A percentile compares a stretch with the other conserved stretches of the same genome.
These are phyloP conservation scores for Dioszegia crocea DNA, from an alignment of 768 basidiomycete genomes.

Conservation along the genomic window DNA sequence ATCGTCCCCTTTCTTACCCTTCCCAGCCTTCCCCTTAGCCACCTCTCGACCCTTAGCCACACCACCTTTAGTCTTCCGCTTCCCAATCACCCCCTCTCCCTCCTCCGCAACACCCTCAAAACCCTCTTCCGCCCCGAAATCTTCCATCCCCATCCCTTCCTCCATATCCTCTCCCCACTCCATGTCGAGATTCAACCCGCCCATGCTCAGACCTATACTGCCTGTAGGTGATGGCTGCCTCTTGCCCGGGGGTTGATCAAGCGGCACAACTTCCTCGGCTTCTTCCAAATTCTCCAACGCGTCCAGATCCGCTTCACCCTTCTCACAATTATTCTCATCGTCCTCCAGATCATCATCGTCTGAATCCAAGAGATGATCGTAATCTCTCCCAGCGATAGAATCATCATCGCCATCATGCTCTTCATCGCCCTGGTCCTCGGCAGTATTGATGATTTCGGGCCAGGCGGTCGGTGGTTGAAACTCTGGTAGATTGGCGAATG, in stretches of 20 bases:
- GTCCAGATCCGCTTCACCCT: conserved; percentile 6
- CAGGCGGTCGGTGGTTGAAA: conserved; percentile 32
- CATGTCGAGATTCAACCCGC: conserved; percentile 46
- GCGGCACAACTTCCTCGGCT: conserved; percentile 15
- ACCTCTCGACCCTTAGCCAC: conserved; percentile 26
- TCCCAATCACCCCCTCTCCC: conserved; percentile 62
- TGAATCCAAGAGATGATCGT: conserved; percentile 6
- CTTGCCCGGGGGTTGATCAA: conserved; percentile 2
- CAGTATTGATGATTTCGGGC: conserved; percentile 40
- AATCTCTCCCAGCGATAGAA: conserved; percentile 3
- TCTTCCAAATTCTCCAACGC: conserved; percentile 13
- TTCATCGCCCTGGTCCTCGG: conserved; percentile 3
- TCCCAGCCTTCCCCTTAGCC: conserved; percentile 18
- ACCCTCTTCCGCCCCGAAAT: conserved; percentile 55
- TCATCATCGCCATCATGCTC: conserved; percentile 13
- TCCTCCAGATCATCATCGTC: background rate
- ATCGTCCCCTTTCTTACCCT: background rate
- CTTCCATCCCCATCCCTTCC: conserved; percentile 54
- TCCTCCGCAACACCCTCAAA: conserved; percentile 53
- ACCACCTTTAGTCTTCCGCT: conserved; percentile 27
- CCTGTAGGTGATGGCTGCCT: conserved; percentile 3
- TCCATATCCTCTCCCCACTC: conserved; percentile 75
- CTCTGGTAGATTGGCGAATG: conserved; percentile 21
- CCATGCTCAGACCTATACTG: conserved; percentile 9
- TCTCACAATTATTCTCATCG: conserved; percentile 7